Conservation (phyloP, 805 yeast genomes). For the Yarrowia divulgata region DNA sequence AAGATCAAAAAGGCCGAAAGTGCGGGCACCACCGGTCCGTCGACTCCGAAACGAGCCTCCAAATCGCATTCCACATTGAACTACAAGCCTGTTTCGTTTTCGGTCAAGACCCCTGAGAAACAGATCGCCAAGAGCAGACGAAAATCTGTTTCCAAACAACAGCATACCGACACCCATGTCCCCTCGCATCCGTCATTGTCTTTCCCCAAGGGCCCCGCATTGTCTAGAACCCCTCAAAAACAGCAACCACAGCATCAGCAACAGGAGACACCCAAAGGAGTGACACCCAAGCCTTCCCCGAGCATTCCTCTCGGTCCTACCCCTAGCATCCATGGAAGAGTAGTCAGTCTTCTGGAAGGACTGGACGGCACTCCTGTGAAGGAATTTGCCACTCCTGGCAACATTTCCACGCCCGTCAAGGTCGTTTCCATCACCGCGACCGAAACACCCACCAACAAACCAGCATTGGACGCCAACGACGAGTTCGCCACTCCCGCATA, state of each 20-base stretch:
- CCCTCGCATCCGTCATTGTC: background rate
- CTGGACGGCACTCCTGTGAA: slow-evolving; percentile 20
- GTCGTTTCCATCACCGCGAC: background rate
- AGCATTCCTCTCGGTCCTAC: slow-evolving; percentile 75
- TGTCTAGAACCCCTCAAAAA: slow-evolving; percentile 14
- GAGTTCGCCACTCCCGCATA: slow-evolving; percentile 28
- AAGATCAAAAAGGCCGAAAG: slow-evolving; percentile 16
- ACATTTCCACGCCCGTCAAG: background rate
- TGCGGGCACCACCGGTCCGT: background rate
- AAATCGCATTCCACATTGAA: background rate
- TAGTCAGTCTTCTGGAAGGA: slow-evolving; percentile 74
- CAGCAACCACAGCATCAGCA: background rate
- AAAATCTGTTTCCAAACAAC: slow-evolving; percentile 1
- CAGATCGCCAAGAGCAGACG: slow-evolving; percentile 9
- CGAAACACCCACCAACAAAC: background rate
- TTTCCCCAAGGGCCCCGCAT: slow-evolving; percentile 2
- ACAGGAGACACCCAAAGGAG: slow-evolving; percentile 13
- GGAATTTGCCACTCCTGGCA: slow-evolving; percentile 7
- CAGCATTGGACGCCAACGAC: background rate
- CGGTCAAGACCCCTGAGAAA: slow-evolving; percentile 8
- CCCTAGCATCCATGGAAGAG: slow-evolving; percentile 82
- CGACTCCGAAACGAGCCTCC: background rate
- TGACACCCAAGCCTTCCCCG: slow-evolving; percentile 22
- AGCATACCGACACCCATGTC: background rate
- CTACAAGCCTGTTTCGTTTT: slow-evolving; percentile 22